A percentile compares a stretch with the other conserved stretches of the same genome.
Evolutionary conservation across 2,329 filamentous ascomycete genomes (phyloP).

Genomic region (Diaporthe sp.): DNA sequence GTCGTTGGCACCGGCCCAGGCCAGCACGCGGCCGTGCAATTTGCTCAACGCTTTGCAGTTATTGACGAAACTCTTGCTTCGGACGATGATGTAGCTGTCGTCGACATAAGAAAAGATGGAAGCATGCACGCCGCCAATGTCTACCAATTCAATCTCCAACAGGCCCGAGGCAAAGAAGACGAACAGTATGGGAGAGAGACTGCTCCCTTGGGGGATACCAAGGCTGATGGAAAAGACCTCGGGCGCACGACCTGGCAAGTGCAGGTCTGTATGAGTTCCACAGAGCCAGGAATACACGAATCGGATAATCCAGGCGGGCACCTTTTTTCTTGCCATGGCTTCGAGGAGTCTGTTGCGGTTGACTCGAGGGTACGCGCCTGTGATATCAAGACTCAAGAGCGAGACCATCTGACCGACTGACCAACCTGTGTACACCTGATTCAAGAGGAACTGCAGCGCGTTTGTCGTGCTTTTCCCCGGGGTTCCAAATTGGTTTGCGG

Average conservation of each 20-base stretch:
- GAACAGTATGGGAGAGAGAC: background rate
- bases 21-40: background rate
- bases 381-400: slow-evolving; percentile 9
- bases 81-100: background rate
- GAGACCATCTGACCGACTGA: background rate
- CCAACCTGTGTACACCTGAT: background rate
- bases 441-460: background rate
- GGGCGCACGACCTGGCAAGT: background rate
- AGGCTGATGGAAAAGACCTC: background rate
- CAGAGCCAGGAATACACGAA: background rate
- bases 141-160: background rate
- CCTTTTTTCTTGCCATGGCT: background rate
- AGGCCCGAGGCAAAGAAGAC: background rate
- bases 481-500: background rate
- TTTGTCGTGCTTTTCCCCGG: slow-evolving; percentile 3
- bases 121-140: background rate
- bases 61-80: background rate
- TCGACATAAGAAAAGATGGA: background rate
- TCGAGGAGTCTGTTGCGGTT: slow-evolving; percentile 3
- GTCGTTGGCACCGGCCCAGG: background rate
- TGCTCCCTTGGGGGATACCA: slow-evolving; percentile 7
- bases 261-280: background rate
- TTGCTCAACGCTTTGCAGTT: background rate
- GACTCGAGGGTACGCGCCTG: slow-evolving; percentile 2
- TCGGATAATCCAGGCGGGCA: background rate